Evolutionary conservation across 768 basidiomycete genomes (phyloP).

Genomic region (Zangia roseola): DNA sequence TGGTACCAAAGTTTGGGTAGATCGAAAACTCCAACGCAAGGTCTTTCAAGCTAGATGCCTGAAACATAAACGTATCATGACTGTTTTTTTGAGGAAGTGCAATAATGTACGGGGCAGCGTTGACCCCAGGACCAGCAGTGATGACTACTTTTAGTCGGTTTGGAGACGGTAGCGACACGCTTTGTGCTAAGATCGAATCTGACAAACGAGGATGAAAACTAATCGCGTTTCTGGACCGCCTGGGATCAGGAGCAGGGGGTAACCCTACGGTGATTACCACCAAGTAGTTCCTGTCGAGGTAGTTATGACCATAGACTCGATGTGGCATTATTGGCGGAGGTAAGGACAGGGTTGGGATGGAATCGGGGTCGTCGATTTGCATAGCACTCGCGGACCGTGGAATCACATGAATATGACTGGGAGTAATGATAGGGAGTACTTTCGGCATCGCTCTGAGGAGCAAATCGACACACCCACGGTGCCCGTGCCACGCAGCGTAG

Average conservation of each 20-base stretch:
- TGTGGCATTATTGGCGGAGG: slow-evolving; percentile 99
- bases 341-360: slow-evolving; percentile 91
- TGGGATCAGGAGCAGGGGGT: slow-evolving; percentile 37
- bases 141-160: slow-evolving; percentile 90
- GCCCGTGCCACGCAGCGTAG: slow-evolving; percentile 97
- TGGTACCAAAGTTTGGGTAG: slow-evolving; percentile 96
- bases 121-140: slow-evolving; percentile 81
- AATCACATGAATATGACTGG: slow-evolving; percentile 18
- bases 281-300: slow-evolving; percentile 81
- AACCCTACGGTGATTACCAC: slow-evolving; percentile 82
- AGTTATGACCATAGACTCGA: slow-evolving; percentile 95
- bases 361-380: slow-evolving; percentile 73
- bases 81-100: slow-evolving; percentile 77
- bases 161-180: slow-evolving; percentile 67
- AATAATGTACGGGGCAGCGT: slow-evolving; percentile 87
- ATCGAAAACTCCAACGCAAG: slow-evolving; percentile 90
- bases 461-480: slow-evolving; percentile 62
- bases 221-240: slow-evolving; percentile 46
- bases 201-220: slow-evolving; percentile 74
- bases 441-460: slow-evolving; percentile 46
- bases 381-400: slow-evolving; percentile 31
- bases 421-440: slow-evolving; percentile 13
- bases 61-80: slow-evolving; percentile 80
- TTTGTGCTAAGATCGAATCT: slow-evolving; percentile 64
- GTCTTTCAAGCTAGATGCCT: slow-evolving; percentile 68